Evolutionary conservation across 2,329 filamentous ascomycete species (phyloP).

Genomic region (Neonectria hederae): DNA sequence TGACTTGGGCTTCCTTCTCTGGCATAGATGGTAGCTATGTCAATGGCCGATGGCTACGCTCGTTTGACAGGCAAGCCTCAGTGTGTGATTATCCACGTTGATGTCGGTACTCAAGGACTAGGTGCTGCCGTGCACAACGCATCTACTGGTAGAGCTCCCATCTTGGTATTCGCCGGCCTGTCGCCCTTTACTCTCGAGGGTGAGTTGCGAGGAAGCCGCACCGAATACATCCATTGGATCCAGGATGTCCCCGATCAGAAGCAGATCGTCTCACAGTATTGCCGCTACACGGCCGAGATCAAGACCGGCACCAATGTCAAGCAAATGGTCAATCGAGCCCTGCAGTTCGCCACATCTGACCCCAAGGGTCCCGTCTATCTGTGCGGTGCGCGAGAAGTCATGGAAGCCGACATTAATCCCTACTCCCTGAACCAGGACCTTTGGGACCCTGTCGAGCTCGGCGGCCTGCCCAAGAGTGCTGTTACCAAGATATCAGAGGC

Average conservation of each 20-base stretch:
- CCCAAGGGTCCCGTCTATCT: conserved; percentile 85
- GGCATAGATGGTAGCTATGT: conserved; percentile 80
- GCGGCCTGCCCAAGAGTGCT: conserved; percentile 63
- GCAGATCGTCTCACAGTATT: conserved; percentile 84
- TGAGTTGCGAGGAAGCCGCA: conserved; percentile 79
- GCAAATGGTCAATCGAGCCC: conserved; percentile 85
- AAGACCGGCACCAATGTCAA: conserved; percentile 87
- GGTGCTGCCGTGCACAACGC: conserved; percentile 84
- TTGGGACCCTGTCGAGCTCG: conserved; percentile 77
- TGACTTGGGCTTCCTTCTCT: conserved; percentile 16
- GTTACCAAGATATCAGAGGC: conserved; percentile 69
- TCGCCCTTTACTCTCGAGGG: conserved; percentile 82
- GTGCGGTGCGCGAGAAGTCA: conserved; percentile 79
- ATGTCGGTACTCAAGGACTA: conserved; percentile 83
- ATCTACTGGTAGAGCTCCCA: conserved; percentile 76
- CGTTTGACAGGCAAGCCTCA: conserved; percentile 77
- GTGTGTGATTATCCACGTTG: conserved; percentile 82
- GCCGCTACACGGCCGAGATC: conserved; percentile 83
- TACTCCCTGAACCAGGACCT: conserved; percentile 73
- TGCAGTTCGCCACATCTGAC: conserved; percentile 82
- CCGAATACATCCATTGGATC: conserved; percentile 88
- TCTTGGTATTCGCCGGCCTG: conserved; percentile 81
- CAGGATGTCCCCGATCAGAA: conserved; percentile 86
- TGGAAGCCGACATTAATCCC: conserved; percentile 84
- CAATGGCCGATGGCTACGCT: conserved; percentile 85